These are phyloP conservation scores for Tirmania nivea DNA, from an alignment of 495 filamentous ascomycete genomes.

Conservation along the genomic window DNA sequence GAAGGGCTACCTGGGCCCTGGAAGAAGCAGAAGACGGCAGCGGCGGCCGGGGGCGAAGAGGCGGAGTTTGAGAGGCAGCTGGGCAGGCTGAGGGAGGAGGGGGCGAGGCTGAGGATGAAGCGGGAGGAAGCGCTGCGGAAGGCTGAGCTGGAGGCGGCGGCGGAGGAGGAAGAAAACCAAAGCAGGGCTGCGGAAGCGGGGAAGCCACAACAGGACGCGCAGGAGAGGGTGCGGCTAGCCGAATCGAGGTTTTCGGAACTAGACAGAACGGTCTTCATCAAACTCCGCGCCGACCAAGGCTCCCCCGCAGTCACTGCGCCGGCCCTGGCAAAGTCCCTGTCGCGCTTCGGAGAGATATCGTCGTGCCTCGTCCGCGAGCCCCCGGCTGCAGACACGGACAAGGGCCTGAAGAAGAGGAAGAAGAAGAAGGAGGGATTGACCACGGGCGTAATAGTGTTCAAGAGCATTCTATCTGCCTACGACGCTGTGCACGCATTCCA, in stretches of 20 bases:
- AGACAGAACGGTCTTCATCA: no score
- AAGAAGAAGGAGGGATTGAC: slow-evolving; percentile 12
- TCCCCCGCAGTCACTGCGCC: neutral
- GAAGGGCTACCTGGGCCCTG: no score
- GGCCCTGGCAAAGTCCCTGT: neutral
- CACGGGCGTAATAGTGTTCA: slow-evolving; percentile 15
- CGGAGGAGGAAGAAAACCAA: neutral
- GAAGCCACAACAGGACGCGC: neutral
- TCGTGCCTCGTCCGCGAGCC: neutral
- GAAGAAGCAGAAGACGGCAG: slow-evolving; percentile 5
- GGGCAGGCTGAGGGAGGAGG: slow-evolving; percentile 25
- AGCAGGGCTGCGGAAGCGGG: neutral
- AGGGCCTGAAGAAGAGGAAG: neutral
- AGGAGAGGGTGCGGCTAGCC: neutral
- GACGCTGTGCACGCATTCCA: slow-evolving; percentile 9
- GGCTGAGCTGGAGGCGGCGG: slow-evolving; percentile 9
- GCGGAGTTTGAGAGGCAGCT: slow-evolving; percentile 23
- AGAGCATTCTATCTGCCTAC: slow-evolving; percentile 14
- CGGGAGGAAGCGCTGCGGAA: slow-evolving; percentile 13
- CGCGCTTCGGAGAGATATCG: no score
- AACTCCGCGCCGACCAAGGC: neutral
- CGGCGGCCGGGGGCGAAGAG: slow-evolving; percentile 29
- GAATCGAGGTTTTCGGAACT: neutral
- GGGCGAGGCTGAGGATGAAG: slow-evolving; percentile 15
- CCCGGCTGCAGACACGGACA: neutral